Evolutionary conservation across 345 rosid species (phyloP).

Genomic region (Populus ilicifolia): DNA sequence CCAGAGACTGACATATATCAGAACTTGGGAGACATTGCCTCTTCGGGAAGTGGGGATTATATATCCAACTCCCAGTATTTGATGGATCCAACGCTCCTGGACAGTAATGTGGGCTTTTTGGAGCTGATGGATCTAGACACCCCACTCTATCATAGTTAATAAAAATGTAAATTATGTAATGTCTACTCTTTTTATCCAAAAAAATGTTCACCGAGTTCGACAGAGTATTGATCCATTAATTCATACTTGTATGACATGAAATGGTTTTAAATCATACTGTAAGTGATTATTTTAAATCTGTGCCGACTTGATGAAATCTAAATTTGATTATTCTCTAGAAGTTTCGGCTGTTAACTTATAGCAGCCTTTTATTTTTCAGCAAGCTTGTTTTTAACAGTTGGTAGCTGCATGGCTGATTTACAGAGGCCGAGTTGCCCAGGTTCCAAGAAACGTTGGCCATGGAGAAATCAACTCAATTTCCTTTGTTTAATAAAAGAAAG

Average conservation of each 20-base stretch:
- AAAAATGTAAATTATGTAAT: background rate
- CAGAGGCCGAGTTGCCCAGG: too few relatives aligned
- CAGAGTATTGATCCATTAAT: background rate
- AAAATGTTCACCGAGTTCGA: background rate
- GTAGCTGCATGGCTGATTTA: background rate
- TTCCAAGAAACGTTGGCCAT: too few relatives aligned
- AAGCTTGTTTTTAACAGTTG: too few relatives aligned
- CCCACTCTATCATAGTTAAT: slow-evolving; percentile 8
- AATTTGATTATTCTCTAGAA: background rate
- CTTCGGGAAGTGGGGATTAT: background rate
- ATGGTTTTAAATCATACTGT: background rate
- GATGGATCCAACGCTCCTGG: background rate
- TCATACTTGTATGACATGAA: background rate
- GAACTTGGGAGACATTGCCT: slow-evolving; percentile 22
- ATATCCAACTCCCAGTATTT: background rate
- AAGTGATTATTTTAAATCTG: background rate
- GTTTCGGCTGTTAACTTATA: background rate
- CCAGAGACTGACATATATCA: slow-evolving; percentile 9
- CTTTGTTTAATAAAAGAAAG: too few relatives aligned
- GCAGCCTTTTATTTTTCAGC: background rate
- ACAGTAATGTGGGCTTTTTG: slow-evolving; percentile 3
- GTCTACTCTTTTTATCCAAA: background rate
- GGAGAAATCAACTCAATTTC: too few relatives aligned
- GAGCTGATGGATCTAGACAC: slow-evolving; percentile 32
- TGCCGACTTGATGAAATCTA: background rate